phyloP scores from a whole-genome alignment of 441 rosid species.

The Eutrema salsugineum region DNA sequence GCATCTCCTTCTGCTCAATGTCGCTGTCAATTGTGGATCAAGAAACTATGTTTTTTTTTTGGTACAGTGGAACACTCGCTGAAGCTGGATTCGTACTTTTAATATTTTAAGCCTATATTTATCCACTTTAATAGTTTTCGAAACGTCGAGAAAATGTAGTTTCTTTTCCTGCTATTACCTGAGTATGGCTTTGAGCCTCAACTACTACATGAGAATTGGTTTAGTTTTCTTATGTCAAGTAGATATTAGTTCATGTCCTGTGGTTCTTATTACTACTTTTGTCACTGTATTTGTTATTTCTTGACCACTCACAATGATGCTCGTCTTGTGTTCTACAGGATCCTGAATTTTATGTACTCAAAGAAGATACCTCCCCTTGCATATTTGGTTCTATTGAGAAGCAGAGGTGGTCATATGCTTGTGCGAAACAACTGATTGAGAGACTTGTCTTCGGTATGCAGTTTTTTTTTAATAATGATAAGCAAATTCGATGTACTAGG shows the following conservation, averaged over 20 bases:
- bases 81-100: not conserved
- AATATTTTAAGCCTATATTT: not conserved
- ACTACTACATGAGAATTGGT: not conserved
- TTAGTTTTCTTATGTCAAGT: not conserved
- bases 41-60: not conserved
- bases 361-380: constrained; percentile 94
- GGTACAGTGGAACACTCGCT: not conserved
- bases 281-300: not conserved
- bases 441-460: constrained; percentile 82
- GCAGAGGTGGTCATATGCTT: constrained; percentile 99
- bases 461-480: not conserved
- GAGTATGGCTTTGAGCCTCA: not conserved
- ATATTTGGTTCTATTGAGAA: constrained; percentile 95
- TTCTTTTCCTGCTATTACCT: not conserved
- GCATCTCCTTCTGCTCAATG: not conserved
- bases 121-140: not conserved
- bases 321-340: constrained; percentile 46
- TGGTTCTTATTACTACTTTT: not conserved
- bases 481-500: constrained; percentile 1
- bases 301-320: not conserved
- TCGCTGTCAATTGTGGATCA: not conserved
- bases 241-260: not conserved
- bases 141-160: not conserved
- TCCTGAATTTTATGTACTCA: constrained; percentile 84
- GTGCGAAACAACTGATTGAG: constrained; percentile 97